Evolutionary conservation across 306 rosid genomes (phyloP).

Genomic region (Quercus aquifolioides): DNA sequence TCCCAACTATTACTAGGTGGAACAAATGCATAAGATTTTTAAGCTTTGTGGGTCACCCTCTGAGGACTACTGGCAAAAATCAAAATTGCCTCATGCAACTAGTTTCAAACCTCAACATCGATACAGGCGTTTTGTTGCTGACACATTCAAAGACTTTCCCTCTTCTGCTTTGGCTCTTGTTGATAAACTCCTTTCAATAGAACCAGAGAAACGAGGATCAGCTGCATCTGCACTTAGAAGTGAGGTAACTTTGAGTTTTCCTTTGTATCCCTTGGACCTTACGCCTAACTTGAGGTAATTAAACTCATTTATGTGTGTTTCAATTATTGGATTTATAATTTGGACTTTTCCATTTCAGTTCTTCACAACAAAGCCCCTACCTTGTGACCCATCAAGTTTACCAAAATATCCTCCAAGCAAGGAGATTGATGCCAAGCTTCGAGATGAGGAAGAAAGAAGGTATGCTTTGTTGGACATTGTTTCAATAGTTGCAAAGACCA

Average conservation of each 20-base stretch:
- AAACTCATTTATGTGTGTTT: background rate
- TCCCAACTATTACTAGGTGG: conserved; percentile 52
- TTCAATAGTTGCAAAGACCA: too few species aligned
- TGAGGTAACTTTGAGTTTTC: conserved; percentile 41
- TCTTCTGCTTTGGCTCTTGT: conserved; percentile 64
- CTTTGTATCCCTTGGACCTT: background rate
- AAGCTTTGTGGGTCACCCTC: conserved; percentile 95
- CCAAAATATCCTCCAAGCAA: conserved; percentile 87
- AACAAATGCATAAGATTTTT: conserved; percentile 94
- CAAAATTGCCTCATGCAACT: conserved; percentile 78
- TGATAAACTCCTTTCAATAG: conserved; percentile 67
- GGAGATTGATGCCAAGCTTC: conserved; percentile 71
- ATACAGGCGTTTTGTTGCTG: conserved; percentile 56
- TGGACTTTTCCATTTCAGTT: conserved; percentile 44
- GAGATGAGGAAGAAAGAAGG: conserved; percentile 64
- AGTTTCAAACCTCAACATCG: conserved; percentile 83
- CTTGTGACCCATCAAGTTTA: conserved; percentile 80
- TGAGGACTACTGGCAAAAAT: conserved; percentile 75
- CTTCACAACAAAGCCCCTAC: conserved; percentile 67
- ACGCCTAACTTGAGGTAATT: background rate
- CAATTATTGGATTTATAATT: background rate
- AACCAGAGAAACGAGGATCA: conserved; percentile 71
- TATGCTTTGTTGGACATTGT: conserved; percentile 11
- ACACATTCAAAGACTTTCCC: conserved; percentile 59
- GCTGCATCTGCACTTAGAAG: conserved; percentile 63